phyloP scores from a whole-genome alignment of 2,329 filamentous ascomycete genomes.

The Colletotrichum sp. region DNA sequence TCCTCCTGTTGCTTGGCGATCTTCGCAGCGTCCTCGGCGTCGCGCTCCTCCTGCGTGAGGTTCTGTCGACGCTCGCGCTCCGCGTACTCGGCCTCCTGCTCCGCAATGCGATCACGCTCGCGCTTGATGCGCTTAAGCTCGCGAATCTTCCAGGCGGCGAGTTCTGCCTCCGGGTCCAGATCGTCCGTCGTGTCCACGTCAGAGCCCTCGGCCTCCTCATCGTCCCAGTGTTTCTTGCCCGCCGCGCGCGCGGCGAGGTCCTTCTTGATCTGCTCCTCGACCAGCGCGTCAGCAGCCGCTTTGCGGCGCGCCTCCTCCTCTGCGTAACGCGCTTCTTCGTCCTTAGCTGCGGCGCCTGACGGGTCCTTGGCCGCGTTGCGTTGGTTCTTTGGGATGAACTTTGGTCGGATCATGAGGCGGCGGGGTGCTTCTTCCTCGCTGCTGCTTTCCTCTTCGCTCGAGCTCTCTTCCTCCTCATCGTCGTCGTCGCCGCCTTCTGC shows the following conservation, averaged over 20 bases:
- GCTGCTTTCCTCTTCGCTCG: slow-evolving; percentile 48
- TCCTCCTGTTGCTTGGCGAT: slow-evolving; percentile 82
- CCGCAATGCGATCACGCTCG: slow-evolving; percentile 83
- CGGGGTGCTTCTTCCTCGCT: slow-evolving; percentile 64
- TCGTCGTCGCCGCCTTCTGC: slow-evolving; percentile 46
- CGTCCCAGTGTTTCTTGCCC: slow-evolving; percentile 87
- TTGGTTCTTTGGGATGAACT: slow-evolving; percentile 66
- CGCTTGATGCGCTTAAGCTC: slow-evolving; percentile 90
- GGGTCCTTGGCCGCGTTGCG: slow-evolving; percentile 39
- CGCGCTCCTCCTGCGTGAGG: slow-evolving; percentile 84
- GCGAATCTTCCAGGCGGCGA: slow-evolving; percentile 91
- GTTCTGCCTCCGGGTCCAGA: slow-evolving; percentile 84
- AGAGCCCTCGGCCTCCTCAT: slow-evolving; percentile 64
- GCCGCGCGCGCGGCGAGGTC: slow-evolving; percentile 77
- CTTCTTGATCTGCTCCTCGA: slow-evolving; percentile 88
- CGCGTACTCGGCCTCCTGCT: slow-evolving; percentile 81
- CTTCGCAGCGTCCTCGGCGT: slow-evolving; percentile 81
- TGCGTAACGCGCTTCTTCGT: slow-evolving; percentile 41
- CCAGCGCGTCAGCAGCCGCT: slow-evolving; percentile 76
- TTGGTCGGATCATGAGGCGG: slow-evolving; percentile 65
- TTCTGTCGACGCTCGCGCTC: slow-evolving; percentile 89
- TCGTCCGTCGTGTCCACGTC: slow-evolving; percentile 91
- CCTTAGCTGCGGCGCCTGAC: slow-evolving; percentile 30
- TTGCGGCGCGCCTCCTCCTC: slow-evolving; percentile 70
- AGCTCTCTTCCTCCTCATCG: slow-evolving; percentile 31